A percentile compares a stretch with the other conserved stretches of the same genome.
Conservation (phyloP, 108 stramenopile species). For the Hondaea fermentalgiana region DNA sequence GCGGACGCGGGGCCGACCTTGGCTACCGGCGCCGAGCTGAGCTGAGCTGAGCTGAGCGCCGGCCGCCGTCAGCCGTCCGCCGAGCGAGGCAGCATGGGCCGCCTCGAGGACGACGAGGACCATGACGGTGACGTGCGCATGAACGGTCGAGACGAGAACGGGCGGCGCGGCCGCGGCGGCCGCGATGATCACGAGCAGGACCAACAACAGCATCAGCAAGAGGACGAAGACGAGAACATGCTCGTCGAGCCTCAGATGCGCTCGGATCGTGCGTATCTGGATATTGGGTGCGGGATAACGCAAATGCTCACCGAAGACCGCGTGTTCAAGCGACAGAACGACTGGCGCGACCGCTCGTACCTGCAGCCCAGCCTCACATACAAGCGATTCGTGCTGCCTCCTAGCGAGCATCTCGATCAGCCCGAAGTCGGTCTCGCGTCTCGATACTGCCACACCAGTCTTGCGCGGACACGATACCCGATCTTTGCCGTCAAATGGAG, state of each 20-base stretch:
- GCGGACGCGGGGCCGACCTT: neutral
- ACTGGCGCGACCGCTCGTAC: neutral
- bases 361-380: neutral
- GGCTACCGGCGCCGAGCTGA: neutral
- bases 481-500: conserved; percentile 22
- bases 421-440: neutral
- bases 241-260: conserved; percentile 15
- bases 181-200: neutral
- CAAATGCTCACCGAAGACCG: conserved; percentile 2
- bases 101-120: neutral
- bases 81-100: neutral
- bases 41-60: too few species aligned
- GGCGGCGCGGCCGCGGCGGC: too few species aligned
- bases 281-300: neutral
- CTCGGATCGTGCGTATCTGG: neutral
- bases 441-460: conserved; percentile 7
- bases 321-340: neutral
- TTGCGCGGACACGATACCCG: neutral
- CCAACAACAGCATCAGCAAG: neutral
- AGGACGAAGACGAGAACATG: neutral
- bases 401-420: neutral
- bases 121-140: neutral
- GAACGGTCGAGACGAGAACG: neutral
- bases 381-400: neutral
- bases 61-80: too few species aligned